Conservation (phyloP, 2,329 filamentous ascomycete species). For the Xylariaceae sp. region DNA sequence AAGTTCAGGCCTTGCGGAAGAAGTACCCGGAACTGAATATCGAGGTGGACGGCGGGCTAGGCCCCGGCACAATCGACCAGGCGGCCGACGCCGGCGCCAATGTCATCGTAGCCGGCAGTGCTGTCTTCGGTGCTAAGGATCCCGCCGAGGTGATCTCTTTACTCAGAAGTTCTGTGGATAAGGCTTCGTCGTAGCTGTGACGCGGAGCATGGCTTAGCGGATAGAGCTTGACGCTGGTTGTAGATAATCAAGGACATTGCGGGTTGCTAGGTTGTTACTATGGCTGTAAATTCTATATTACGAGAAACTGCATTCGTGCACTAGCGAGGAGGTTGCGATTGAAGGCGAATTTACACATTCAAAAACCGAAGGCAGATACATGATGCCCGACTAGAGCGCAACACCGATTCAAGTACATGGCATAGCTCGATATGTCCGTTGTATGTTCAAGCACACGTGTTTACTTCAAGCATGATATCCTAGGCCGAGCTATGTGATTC, state of each 20-base stretch:
- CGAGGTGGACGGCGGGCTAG: slow-evolving; percentile 93
- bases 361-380: too few relatives aligned
- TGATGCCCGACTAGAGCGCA: too few relatives aligned
- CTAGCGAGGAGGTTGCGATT: too few relatives aligned
- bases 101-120: slow-evolving; percentile 95
- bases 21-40: slow-evolving; percentile 94
- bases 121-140: slow-evolving; percentile 91
- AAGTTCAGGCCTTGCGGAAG: slow-evolving; percentile 82
- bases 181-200: slow-evolving; percentile 47
- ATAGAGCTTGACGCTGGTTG: neutral
- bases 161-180: slow-evolving; percentile 80
- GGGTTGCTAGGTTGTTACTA: neutral
- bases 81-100: slow-evolving; percentile 96
- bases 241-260: neutral
- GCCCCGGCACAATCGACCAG: slow-evolving; percentile 86
- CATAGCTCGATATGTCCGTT: too few relatives aligned
- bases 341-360: too few relatives aligned
- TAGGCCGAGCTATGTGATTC: too few relatives aligned
- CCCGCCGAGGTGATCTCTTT: slow-evolving; percentile 85
- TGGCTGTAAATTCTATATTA: too few relatives aligned
- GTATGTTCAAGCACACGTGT: too few relatives aligned
- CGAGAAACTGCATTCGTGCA: too few relatives aligned
- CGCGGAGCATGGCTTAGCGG: too few relatives aligned
- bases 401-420: too few relatives aligned
- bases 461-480: too few relatives aligned